A percentile compares a stretch with the other conserved stretches of the same genome.
phyloP scores from a whole-genome alignment of 225 moss, liverwort and hornwort species.

The Physcomitrellopsis africana region DNA sequence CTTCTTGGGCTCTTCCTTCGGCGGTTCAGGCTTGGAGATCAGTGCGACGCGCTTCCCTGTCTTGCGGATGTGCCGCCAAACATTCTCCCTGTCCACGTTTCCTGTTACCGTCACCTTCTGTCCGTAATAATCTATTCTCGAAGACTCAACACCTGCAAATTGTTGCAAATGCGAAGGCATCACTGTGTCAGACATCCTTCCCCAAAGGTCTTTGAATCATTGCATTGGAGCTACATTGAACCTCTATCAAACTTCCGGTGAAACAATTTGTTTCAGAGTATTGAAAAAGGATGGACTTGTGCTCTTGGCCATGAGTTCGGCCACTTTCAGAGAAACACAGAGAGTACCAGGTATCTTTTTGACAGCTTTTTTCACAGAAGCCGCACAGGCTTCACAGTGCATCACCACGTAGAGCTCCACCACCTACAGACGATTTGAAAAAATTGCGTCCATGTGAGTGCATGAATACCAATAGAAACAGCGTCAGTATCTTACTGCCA shows the following conservation, averaged over 20 bases:
- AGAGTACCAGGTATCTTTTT: slow-evolving; percentile 51
- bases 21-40: slow-evolving; percentile 39
- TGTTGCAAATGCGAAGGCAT: background rate
- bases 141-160: slow-evolving; percentile 48
- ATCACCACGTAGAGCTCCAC: slow-evolving; percentile 62
- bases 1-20: slow-evolving; percentile 38
- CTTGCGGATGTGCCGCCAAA: slow-evolving; percentile 52
- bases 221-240: background rate
- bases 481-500: too few species aligned
- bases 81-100: slow-evolving; percentile 47
- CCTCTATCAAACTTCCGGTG: background rate
- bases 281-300: background rate
- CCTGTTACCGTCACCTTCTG: slow-evolving; percentile 58
- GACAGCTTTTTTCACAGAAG: slow-evolving; percentile 46
- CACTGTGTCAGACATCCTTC: too few species aligned
- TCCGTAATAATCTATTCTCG: slow-evolving; percentile 41
- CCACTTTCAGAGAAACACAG: background rate
- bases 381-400: slow-evolving; percentile 61
- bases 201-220: background rate
- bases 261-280: background rate
- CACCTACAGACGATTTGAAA: slow-evolving; percentile 36
- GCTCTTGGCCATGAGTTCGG: background rate
- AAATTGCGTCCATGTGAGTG: background rate
- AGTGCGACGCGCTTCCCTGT: slow-evolving; percentile 50
- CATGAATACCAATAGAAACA: background rate